Base-by-base conservation (phyloP, 2,329 filamentous ascomycete genomes). In the Fusarium humuli region DNA sequence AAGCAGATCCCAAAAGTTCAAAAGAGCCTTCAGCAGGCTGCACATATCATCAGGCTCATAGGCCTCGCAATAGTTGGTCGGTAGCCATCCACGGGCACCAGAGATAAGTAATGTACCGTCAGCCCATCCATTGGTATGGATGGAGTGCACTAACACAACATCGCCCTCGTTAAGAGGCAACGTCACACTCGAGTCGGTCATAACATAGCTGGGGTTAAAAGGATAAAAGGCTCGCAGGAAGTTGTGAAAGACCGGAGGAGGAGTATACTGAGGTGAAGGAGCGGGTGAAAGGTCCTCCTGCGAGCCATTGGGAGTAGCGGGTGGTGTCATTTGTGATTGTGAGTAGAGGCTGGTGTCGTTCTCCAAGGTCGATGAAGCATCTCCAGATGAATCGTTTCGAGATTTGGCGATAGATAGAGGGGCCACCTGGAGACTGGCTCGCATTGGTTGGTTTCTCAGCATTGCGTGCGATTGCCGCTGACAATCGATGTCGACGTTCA, bases 41-140 rank as follows among this genome's bases (percentile, higher is more conserved):
- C 90, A 89, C 86, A 98, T 94, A 69, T 94, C 90, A 23, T 94
- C 89, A 47, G 95, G 94, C 72, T 98, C 93, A 79, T 98, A 99
- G 12, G 93, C 88, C 78, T 98, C 94, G 83, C 96, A 99, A 79
- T 98, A 99, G 80, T 99, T 99, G 11, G 96, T 99, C 5, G 96
- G 96, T 65, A 99, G 84, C 96, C 96, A 99, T 68, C 96, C 96
- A 73, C 96, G 88, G 53, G 92, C 92, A 27, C 95, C 95, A 5
- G 94, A 93, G 25, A 91, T 87, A 66, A 99, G 83, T 42, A 98
- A 84, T 1, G 96, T 99, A 54, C 96, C 96, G 79, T 99, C 96
- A 32, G 96, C 96, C 96, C 96, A 99, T 73, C 96, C 96, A 82
- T 98, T 99, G 65, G 94, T 96, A 80, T 99, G 96, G 72, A 98